Base-by-base conservation (phyloP, 1,139 yeast species). In the Saccharomyces pastorianus region DNA sequence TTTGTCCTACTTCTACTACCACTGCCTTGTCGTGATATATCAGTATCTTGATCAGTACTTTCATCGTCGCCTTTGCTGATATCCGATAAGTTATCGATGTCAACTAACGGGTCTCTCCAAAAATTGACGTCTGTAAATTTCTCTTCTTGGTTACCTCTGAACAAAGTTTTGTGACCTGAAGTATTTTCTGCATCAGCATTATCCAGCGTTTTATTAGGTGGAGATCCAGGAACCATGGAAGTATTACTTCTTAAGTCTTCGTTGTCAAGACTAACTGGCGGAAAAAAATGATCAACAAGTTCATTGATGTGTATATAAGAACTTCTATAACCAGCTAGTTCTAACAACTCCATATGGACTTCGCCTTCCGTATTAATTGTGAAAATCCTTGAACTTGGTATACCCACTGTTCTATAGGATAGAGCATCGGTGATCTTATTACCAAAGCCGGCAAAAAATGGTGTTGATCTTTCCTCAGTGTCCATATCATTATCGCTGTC, bases 401-500 rank as follows among this genome's bases (percentile, higher is more conserved):
- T 88, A 9, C 95, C 90, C 4, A 93, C 99, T 11, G 93, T 86
- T 63, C 99, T 77, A 69, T 95, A 95, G 55, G 97, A 88, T 54
- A 95, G 79, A 5, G 99, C 99, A 73, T 95, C 99, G 0, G 99
- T 95, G 57, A 95, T 93, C 62, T 96, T 77, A 68, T 95, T 95
- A 23, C 99, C 99, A 69, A 95, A 95, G 0, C 99, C 99, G 5
- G 99, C 99, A 70, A 88, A 91, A 65, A 95, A 95, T 3, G 98
- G 97, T 3, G 68, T 64, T 8, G 65, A 62, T 34, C 8, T 46
- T 7, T 48, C 41, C 25, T 62, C 48, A n/a, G 31, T 25, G 2
- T 29, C 67, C 72, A 59, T 69, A 9, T 47, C 48, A 29, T 49
- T 57, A 47, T 59, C 59, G 17, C 48, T 53, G 31, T 55, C 57